Percentiles rank a stretch among this genome's conserved stretches.
Conservation (phyloP, 1,139 yeast genomes). For the Groenewaldozyma auringiensis region DNA sequence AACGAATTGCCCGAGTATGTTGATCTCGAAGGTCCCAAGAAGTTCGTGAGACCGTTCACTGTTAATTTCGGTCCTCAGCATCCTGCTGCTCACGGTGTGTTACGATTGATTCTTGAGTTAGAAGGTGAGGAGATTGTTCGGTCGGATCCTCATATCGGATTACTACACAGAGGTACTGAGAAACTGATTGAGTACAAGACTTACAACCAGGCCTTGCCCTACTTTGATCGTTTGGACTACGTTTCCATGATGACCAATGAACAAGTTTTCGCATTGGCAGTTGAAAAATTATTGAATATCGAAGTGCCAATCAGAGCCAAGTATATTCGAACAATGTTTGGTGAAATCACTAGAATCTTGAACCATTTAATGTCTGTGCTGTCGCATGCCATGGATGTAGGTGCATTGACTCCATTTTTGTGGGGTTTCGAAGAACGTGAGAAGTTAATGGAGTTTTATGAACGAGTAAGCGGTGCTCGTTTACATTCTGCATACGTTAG, state of each 20-base stretch:
- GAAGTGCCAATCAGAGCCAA: slow-evolving; percentile 81
- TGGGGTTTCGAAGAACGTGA: slow-evolving; percentile 96
- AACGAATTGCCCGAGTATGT: slow-evolving; percentile 22
- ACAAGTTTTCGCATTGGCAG: slow-evolving; percentile 76
- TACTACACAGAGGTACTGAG: slow-evolving; percentile 84
- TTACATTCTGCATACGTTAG: slow-evolving; percentile 81
- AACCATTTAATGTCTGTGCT: slow-evolving; percentile 84
- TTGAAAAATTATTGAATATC: slow-evolving; percentile 74
- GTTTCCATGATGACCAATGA: slow-evolving; percentile 93
- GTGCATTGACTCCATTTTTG: slow-evolving; percentile 86
- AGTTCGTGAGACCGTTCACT: slow-evolving; percentile 75
- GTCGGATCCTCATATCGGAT: slow-evolving; percentile 83
- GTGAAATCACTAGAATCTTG: slow-evolving; percentile 76
- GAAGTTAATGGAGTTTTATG: slow-evolving; percentile 88
- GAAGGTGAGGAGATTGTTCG: slow-evolving; percentile 86
- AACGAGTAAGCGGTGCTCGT: slow-evolving; percentile 86
- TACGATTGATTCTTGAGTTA: slow-evolving; percentile 75
- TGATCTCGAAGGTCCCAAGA: slow-evolving; percentile 16
- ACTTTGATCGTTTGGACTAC: slow-evolving; percentile 82
- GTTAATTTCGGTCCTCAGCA: slow-evolving; percentile 91
- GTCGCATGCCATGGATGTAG: slow-evolving; percentile 92
- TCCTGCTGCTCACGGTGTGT: slow-evolving; percentile 93
- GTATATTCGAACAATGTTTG: slow-evolving; percentile 79
- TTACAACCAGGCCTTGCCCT: slow-evolving; percentile 79
- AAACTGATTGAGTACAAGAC: slow-evolving; percentile 80